Evolutionary conservation across 1,284 basidiomycete genomes (phyloP).

Genomic region (Malassezia nana): DNA sequence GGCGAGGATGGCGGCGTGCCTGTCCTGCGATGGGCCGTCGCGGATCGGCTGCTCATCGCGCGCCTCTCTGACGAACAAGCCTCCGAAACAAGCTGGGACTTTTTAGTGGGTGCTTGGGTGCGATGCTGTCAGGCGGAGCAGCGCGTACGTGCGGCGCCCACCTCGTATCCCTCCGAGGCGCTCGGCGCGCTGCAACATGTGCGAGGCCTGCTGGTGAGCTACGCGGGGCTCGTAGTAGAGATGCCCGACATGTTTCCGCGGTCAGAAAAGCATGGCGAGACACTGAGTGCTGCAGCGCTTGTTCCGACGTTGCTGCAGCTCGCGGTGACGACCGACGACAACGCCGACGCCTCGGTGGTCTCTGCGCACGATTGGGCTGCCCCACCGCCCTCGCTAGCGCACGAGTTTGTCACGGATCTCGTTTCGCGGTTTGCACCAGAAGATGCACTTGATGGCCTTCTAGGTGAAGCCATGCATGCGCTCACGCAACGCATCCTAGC

Average conservation of each 20-base stretch:
- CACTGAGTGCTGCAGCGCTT: conserved; percentile 56
- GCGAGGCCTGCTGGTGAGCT: conserved; percentile 64
- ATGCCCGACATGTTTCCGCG: conserved; percentile 79
- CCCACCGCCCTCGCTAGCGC: conserved; percentile 48
- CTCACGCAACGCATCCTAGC: conserved; percentile 27
- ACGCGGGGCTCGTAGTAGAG: conserved; percentile 77
- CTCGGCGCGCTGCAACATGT: conserved; percentile 18
- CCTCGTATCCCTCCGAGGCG: not conserved
- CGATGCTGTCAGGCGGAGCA: conserved; percentile 24
- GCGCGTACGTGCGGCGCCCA: conserved; percentile 10
- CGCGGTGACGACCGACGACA: conserved; percentile 19
- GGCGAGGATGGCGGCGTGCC: conserved; percentile 52
- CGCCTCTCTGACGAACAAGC: conserved; percentile 69
- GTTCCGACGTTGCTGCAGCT: conserved; percentile 47
- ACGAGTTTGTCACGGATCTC: conserved; percentile 52
- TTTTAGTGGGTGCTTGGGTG: conserved; percentile 83
- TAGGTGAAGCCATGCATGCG: conserved; percentile 43
- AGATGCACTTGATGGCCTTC: conserved; percentile 50
- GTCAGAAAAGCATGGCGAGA: conserved; percentile 22
- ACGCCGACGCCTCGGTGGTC: not conserved
- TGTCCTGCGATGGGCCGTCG: conserved; percentile 48
- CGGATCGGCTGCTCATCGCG: conserved; percentile 74
- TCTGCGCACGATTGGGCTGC: conserved; percentile 28
- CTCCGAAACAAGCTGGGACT: conserved; percentile 77
- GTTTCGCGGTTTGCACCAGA: conserved; percentile 49